Evolutionary conservation across 1,139 yeast genomes (phyloP).

Genomic region (Blastobotrys arbuscula): DNA sequence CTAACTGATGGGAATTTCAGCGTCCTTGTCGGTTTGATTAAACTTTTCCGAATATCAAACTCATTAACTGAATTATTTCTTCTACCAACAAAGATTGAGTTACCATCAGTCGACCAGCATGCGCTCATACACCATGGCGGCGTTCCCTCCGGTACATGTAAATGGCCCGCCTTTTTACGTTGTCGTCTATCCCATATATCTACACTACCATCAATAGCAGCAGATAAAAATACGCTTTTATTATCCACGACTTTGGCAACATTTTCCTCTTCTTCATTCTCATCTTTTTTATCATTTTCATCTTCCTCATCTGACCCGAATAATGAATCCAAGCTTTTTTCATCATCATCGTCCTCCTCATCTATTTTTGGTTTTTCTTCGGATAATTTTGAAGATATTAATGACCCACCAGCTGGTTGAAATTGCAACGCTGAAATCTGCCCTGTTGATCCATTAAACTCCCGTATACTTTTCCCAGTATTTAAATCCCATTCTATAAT

Average conservation of each 20-base stretch:
- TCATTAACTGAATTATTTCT: slow-evolving; percentile 88
- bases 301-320: slow-evolving; percentile 77
- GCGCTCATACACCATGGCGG: slow-evolving; percentile 93
- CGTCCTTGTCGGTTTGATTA: slow-evolving; percentile 46
- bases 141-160: slow-evolving; percentile 57
- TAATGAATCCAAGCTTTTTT: slow-evolving; percentile 67
- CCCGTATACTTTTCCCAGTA: slow-evolving; percentile 51
- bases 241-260: slow-evolving; percentile 34
- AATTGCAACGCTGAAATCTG: slow-evolving; percentile 75
- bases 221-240: slow-evolving; percentile 63
- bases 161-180: slow-evolving; percentile 43
- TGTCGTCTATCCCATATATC: slow-evolving; percentile 79
- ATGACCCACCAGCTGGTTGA: slow-evolving; percentile 63
- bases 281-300: slow-evolving; percentile 16
- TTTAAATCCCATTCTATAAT: slow-evolving; percentile 77
- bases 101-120: slow-evolving; percentile 85
- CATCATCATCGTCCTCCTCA: slow-evolving; percentile 35
- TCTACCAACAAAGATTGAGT: slow-evolving; percentile 74
- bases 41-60: slow-evolving; percentile 62
- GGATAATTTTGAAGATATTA: slow-evolving; percentile 30
- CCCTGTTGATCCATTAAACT: slow-evolving; percentile 52
- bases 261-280: slow-evolving; percentile 40
- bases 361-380: slow-evolving; percentile 10
- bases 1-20: slow-evolving; percentile 79
- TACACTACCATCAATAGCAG: slow-evolving; percentile 79